A percentile compares a stretch with the other conserved stretches of the same genome.
phyloP scores from a whole-genome alignment of 2,329 filamentous ascomycete species.

The Elsinoe ampelina region DNA sequence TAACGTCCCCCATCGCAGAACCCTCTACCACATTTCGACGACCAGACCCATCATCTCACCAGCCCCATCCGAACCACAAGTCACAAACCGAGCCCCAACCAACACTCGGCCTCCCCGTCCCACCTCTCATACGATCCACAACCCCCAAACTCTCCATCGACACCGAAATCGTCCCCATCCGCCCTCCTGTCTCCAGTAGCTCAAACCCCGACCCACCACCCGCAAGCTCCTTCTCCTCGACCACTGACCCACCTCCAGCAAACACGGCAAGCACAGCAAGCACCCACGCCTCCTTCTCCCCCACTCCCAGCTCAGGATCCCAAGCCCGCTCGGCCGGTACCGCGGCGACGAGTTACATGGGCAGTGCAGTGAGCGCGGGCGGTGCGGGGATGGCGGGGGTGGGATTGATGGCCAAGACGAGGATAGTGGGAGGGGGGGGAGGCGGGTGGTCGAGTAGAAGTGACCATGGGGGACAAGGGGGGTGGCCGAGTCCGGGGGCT shows the following conservation, averaged over 20 bases:
- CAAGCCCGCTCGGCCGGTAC: neutral
- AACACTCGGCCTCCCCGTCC: neutral
- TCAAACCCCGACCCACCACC: too few relatives aligned
- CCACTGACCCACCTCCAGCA: neutral
- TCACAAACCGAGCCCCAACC: too few relatives aligned
- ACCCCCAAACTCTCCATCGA: neutral
- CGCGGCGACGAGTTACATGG: neutral
- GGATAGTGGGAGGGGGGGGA: neutral
- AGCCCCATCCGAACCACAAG: too few relatives aligned
- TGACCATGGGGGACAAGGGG: too few relatives aligned
- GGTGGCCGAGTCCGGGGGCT: too few relatives aligned
- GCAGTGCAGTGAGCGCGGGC: neutral
- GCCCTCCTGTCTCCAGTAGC: too few relatives aligned
- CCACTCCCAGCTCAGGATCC: neutral
- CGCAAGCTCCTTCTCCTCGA: neutral
- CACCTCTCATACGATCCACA: neutral
- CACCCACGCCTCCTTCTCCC: neutral
- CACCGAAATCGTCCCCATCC: neutral
- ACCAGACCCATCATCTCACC: too few relatives aligned
- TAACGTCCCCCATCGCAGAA: too few relatives aligned
- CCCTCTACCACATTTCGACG: too few relatives aligned
- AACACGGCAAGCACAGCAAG: neutral
- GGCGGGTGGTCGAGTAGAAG: neutral
- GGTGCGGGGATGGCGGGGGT: neutral
- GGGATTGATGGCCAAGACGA: neutral